Evolutionary conservation across 805 yeast species (phyloP), one percentile per base, ranked within the genome.

Genomic region (Hanseniaspora lachancei): DNA sequence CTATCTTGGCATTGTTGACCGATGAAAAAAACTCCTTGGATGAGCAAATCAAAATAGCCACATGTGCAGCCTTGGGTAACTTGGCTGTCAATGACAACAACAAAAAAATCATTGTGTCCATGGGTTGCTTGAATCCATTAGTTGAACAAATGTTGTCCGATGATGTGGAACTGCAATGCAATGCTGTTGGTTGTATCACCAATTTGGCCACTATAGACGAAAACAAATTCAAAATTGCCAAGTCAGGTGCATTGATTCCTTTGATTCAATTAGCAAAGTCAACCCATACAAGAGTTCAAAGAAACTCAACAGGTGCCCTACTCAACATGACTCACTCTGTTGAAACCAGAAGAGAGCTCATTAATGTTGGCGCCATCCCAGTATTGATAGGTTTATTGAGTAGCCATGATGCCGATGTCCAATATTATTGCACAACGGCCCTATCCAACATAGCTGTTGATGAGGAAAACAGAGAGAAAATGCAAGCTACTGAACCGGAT

Each of bases 131-230:
- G 57, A 96, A 89, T 60, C 97, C 97, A 5, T 78, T 93, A 47
- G 93, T 93, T 63, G 83, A 95, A 69, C 98, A 93, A 72, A 93
- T 93, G 99, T 84, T 88, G 84, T 84, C 95, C 43, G 80, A 93
- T 55, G 93, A 93, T 65, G 95, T 93, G 57, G 99, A 93, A 70
- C 97, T 93, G 41, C 98, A 93, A 72, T 93, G 99, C 70, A 93
- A 93, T 67, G 98, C 99, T 2, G 98, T 93, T 57, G 99, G 99
- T 18, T 93, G 98, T 69, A 89, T 93, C 66, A 93, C 99, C 39
- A 93, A 93, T 67, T 78, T 93, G 69, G 98, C 98, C 8, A 93
- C 98, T 7, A 96, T 87, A 71, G 99, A 93, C 70, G 96, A 88
- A 64, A 93, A 93, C 72, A 93, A 93, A 70, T 82, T 93, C 54